phyloP scores from a whole-genome alignment of 805 yeast genomes.

The Teunomyces aglyptinius region DNA sequence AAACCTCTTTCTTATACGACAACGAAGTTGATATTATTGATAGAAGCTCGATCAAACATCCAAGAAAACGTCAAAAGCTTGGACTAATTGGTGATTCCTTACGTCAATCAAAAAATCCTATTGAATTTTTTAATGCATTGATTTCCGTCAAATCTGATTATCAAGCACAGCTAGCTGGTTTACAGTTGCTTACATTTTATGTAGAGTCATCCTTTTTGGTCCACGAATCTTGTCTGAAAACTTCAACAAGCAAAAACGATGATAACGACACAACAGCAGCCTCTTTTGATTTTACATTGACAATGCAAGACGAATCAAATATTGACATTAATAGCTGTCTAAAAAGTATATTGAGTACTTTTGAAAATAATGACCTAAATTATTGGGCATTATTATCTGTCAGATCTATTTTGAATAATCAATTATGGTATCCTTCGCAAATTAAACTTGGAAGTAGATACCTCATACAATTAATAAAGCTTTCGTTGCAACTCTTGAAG shows the following conservation, averaged over 20 bases:
- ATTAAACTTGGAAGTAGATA: not conserved
- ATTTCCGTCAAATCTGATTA: conserved; percentile 14
- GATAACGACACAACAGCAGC: not conserved
- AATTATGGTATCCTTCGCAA: not conserved
- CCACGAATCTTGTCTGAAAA: too few species aligned
- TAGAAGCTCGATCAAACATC: not conserved
- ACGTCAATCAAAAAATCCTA: conserved; percentile 15
- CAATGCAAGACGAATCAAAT: not conserved
- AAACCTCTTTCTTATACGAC: not conserved
- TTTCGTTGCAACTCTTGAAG: conserved; percentile 37
- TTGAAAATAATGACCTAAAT: conserved; percentile 19
- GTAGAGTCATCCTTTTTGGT: conserved; percentile 11
- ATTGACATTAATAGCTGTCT: conserved; percentile 12
- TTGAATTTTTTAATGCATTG: conserved; percentile 26
- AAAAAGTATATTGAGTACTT: conserved; percentile 16
- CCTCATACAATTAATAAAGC: conserved; percentile 27
- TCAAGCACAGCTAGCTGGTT: conserved; percentile 15
- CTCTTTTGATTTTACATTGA: not conserved
- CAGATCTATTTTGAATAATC: conserved; percentile 12
- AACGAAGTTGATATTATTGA: not conserved
- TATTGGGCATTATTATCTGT: conserved; percentile 27
- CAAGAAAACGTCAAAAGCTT: conserved; percentile 27
- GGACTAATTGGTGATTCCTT: conserved; percentile 19
- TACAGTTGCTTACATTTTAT: conserved; percentile 26
- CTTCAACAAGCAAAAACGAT: not conserved